Conservation (phyloP, 257 asterid species). For the Solanum raphanifolium region DNA sequence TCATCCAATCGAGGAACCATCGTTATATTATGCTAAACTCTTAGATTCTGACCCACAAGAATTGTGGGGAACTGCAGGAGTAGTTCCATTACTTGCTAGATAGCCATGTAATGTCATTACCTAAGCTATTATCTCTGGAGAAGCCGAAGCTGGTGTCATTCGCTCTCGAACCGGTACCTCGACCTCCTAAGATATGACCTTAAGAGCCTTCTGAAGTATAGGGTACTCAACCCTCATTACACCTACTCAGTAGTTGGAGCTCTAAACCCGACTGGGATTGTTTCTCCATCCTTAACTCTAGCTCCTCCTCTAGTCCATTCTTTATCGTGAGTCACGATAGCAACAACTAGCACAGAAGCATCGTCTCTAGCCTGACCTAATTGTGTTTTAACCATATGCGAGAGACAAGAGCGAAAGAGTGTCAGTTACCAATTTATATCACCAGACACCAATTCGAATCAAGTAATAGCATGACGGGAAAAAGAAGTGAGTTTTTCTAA, state of each 20-base stretch:
- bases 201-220: background rate
- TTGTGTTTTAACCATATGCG: background rate
- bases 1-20: too few species aligned
- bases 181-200: background rate
- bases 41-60: too few species aligned
- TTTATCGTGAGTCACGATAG: background rate
- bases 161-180: background rate
- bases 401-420: background rate
- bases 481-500: background rate
- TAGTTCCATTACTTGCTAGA: background rate
- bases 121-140: background rate
- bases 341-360: background rate
- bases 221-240: background rate
- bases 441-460: background rate
- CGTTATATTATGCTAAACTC: too few species aligned
- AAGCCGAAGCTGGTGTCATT: too few species aligned
- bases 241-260: background rate
- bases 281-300: background rate
- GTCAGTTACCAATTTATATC: background rate
- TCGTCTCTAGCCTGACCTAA: background rate
- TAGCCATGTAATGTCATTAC: background rate
- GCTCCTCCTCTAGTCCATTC: background rate
- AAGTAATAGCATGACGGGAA: too few species aligned
- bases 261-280: background rate
- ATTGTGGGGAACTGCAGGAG: too few species aligned